These are phyloP conservation scores for Colletotrichum cuscutae DNA, from an alignment of 2,329 filamentous ascomycete genomes.

Conservation along the genomic window DNA sequence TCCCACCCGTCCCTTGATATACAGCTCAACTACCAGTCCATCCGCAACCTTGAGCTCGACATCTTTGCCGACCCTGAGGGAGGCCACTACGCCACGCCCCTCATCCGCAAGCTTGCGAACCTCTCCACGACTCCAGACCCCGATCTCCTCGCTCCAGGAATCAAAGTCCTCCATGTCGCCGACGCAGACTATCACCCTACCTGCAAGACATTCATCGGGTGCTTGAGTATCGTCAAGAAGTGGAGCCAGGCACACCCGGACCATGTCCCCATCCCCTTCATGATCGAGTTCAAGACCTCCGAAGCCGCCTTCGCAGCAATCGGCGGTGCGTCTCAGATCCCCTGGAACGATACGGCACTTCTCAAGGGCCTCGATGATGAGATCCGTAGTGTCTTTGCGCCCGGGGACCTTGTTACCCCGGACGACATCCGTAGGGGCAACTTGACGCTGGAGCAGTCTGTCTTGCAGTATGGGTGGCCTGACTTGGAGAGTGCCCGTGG, in stretches of 20 bases:
- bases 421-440: slow-evolving; percentile 54
- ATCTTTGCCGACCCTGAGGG: slow-evolving; percentile 59
- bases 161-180: slow-evolving; percentile 62
- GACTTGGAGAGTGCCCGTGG: slow-evolving; percentile 54
- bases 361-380: slow-evolving; percentile 57
- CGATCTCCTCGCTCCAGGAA: slow-evolving; percentile 52
- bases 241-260: slow-evolving; percentile 55
- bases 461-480: slow-evolving; percentile 60
- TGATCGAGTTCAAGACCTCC: slow-evolving; percentile 59
- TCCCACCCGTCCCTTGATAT: slow-evolving; percentile 55
- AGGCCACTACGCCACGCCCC: slow-evolving; percentile 56
- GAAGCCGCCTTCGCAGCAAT: slow-evolving; percentile 35
- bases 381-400: slow-evolving; percentile 54
- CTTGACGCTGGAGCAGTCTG: slow-evolving; percentile 56
- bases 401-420: slow-evolving; percentile 54
- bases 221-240: slow-evolving; percentile 52
- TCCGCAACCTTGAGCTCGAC: slow-evolving; percentile 60
- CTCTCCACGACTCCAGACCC: slow-evolving; percentile 49
- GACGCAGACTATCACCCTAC: slow-evolving; percentile 57
- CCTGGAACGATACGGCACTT: slow-evolving; percentile 53
- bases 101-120: slow-evolving; percentile 52
- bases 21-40: slow-evolving; percentile 55
- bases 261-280: slow-evolving; percentile 59
- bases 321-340: slow-evolving; percentile 49
- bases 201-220: slow-evolving; percentile 57